Evolutionary conservation across 768 basidiomycete species (phyloP), one percentile per base, ranked within the genome.

Genomic region (Hirschioporus abietinus): DNA sequence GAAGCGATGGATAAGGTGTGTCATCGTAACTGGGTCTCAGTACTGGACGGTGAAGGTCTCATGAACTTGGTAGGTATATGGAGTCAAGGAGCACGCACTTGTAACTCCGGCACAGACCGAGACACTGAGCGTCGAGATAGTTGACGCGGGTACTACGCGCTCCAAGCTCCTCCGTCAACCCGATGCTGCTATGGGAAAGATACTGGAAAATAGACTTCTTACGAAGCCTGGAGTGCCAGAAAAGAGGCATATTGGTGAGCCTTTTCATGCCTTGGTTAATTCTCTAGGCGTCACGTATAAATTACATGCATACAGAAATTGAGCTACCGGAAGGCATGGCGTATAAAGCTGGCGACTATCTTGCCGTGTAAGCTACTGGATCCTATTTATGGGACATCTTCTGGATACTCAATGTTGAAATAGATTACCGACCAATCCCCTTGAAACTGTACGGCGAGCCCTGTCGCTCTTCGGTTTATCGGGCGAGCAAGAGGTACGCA

Each of bases 271-370:
- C 10, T 60, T 18, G 2, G 7, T 42, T 7, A n/a, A 15, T 26
- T 65, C 18, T 35, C 58, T 60, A 20, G 20, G 20, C 2, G 24
- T 30, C 30, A 12, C 9, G n/a, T n/a, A n/a, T n/a, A n/a, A n/a
- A n/a, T n/a, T n/a, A n/a, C 20, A 4, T 59, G 4, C n/a, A n/a
- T 59, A n/a, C 25, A 81, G 81, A 80, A 61, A 77, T 83, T 59
- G 74, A 76, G 65, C 73, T 83, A 8, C 81, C 81, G 0, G 76
- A 77, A 35, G 76, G 75, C 6, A 72, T 73, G 64, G 76, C 75
- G 0, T 81, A 79, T 57, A 75, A 76, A 26, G 75, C 81, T 15
- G 83, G 83, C 9, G 83, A 84, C 68, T 84, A 84, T 71, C 73
- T 84, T 17, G 77, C 81, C 1, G 77, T 84, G 77, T 79, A 58